Evolutionary conservation across 176 grass and related monocot species (phyloP).

Genomic region (Aechmea fasciata): DNA sequence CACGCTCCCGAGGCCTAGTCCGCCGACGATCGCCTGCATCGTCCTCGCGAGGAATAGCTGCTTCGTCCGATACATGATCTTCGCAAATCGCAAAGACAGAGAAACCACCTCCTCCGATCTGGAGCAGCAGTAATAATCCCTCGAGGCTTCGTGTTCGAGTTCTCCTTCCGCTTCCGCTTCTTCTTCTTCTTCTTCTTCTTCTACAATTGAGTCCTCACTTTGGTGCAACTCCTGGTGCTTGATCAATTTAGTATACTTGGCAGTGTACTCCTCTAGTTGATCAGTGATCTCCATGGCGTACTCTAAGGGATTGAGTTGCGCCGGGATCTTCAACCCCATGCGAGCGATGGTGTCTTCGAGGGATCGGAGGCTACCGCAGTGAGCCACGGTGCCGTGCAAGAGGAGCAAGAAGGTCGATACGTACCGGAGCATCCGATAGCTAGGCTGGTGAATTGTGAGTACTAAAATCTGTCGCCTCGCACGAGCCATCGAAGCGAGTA

Average conservation of each 20-base stretch:
- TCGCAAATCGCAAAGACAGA: conserved; percentile 63
- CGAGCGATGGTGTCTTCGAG: conserved; percentile 40
- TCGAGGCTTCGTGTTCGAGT: conserved; percentile 1
- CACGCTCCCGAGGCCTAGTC: conserved; percentile 69
- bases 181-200: background rate
- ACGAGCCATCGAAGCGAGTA: conserved; percentile 62
- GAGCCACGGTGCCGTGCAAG: conserved; percentile 51
- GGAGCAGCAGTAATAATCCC: conserved; percentile 25
- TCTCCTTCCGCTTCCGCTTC: conserved; percentile 1
- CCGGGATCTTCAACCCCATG: conserved; percentile 49
- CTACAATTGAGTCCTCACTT: background rate
- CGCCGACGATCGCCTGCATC: conserved; percentile 67
- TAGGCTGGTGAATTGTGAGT: conserved; percentile 90
- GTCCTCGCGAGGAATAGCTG: conserved; percentile 72
- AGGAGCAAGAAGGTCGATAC: conserved; percentile 68
- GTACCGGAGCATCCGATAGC: conserved; percentile 78
- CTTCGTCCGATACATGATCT: conserved; percentile 71
- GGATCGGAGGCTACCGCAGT: conserved; percentile 53
- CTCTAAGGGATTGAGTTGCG: conserved; percentile 72
- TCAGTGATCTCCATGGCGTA: conserved; percentile 65
- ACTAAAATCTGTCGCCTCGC: conserved; percentile 59
- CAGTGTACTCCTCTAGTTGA: conserved; percentile 29
- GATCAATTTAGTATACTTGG: conserved; percentile 1
- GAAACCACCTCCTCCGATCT: conserved; percentile 38
- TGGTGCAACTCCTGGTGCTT: conserved; percentile 6